Conservation (phyloP, 306 rosid genomes). For the Dalbergia oliveri region DNA sequence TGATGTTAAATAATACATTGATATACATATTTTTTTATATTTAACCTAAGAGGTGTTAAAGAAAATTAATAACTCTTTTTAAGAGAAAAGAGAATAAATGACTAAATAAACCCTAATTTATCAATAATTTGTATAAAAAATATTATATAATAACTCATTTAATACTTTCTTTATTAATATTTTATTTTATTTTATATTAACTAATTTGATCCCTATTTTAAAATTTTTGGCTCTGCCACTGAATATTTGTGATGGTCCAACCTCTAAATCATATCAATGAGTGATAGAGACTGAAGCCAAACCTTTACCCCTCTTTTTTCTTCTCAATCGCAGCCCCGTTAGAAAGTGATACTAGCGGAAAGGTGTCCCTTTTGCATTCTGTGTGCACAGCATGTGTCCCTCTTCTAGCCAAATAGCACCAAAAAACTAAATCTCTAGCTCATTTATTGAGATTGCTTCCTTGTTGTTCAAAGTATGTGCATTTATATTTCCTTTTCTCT, state of each 20-base stretch:
- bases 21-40: no score
- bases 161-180: no score
- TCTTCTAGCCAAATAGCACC: not conserved
- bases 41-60: no score
- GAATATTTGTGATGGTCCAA: not conserved
- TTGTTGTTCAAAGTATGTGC: not conserved
- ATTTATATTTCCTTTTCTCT: slow-evolving; percentile 1
- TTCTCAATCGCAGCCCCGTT: not conserved
- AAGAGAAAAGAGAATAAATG: no score
- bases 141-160: no score
- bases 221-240: no score
- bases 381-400: slow-evolving; percentile 1
- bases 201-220: no score
- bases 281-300: not conserved
- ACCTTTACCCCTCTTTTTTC: not conserved
- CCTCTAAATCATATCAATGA: slow-evolving; percentile 25
- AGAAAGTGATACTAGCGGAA: not conserved
- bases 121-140: no score
- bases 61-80: no score
- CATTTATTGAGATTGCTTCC: not conserved
- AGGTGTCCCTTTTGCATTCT: not conserved
- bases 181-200: no score
- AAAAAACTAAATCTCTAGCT: not conserved
- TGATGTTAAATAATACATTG: no score
- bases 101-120: no score